Evolutionary conservation across 75 land plant species (phyloP), one percentile per base, ranked within the genome.

Genomic region (Pinus albicaulis): DNA sequence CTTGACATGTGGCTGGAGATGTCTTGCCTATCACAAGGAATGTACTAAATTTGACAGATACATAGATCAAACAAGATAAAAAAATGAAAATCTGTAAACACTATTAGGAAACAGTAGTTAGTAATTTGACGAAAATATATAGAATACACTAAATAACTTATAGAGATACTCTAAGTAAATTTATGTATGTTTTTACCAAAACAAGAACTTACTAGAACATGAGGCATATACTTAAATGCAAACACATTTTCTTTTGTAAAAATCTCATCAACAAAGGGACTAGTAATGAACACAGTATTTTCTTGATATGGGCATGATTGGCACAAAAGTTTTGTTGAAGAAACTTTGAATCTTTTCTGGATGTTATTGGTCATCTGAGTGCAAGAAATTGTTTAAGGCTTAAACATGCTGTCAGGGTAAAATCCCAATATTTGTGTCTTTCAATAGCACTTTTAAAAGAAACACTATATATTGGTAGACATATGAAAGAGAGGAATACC

Each of bases 271-370:
- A 96, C 83, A 84, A 96, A 93, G 56, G 99, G 99, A 55, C 99
- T 98, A 31, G 83, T 31, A 16, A 96, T 78, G 58, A 94, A 80
- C 81, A 96, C 79, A 16, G 93, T 94, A 38, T 82, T 70, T 57
- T 98, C 95, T 77, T 96, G 99, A 74, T 92, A 96, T 24, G 94
- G 98, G 69, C 90, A 90, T 31, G 99, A 96, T 74, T 96, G 99
- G 64, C 94, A 96, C 36, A 96, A 76, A 15, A 96, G 93, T 64
- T 96, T 98, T 52, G 99, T 96, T 71, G 99, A 96, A 44, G 98
- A 92, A 26, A 96, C 97, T 75, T 94, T 96, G 82, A 92, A 94
- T 96, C n/a, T n/a, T n/a, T n/a, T n/a, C n/a, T n/a, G n/a, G n/a
- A n/a, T n/a, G n/a, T n/a, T n/a, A n/a, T n/a, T 96, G 4, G 99